Conservation (phyloP, 2,329 filamentous ascomycete species). For the Colletotrichum sp. region DNA sequence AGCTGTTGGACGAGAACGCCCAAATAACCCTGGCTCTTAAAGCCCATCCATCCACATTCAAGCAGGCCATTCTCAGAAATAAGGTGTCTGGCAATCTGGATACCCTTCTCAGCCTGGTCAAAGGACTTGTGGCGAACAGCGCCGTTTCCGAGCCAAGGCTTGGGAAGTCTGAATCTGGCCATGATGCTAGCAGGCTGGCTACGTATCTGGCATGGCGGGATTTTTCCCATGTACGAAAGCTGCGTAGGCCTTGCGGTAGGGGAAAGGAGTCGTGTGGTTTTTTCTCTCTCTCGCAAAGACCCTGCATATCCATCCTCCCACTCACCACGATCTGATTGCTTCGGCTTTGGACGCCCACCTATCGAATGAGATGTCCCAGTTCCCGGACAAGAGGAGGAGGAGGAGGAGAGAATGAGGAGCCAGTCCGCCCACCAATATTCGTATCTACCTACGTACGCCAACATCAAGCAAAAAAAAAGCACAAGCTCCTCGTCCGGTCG, state of each 20-base stretch:
- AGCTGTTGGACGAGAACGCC: not conserved
- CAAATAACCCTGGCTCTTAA: not conserved
- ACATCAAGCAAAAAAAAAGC: not conserved
- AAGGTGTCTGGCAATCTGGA: not conserved
- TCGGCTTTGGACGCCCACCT: not conserved
- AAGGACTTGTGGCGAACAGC: not conserved
- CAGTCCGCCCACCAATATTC: not conserved
- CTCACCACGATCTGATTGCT: not conserved
- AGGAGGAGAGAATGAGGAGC: too few species aligned
- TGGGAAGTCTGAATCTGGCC: not conserved
- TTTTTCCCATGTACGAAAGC: not conserved
- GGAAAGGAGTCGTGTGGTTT: not conserved
- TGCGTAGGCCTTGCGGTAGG: not conserved
- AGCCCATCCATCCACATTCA: not conserved
- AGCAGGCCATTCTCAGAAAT: not conserved
- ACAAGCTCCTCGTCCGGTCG: not conserved
- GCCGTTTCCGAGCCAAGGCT: conserved; percentile 13
- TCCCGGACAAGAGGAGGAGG: too few species aligned
- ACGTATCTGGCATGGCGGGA: conserved; percentile 1
- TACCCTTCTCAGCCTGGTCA: not conserved
- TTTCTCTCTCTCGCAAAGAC: not conserved
- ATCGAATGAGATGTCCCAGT: not conserved
- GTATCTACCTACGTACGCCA: not conserved
- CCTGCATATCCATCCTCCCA: conserved; percentile 13
- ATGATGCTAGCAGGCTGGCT: conserved; percentile 4